Conservation (phyloP, 306 rosid genomes). For the Glycine soja region DNA sequence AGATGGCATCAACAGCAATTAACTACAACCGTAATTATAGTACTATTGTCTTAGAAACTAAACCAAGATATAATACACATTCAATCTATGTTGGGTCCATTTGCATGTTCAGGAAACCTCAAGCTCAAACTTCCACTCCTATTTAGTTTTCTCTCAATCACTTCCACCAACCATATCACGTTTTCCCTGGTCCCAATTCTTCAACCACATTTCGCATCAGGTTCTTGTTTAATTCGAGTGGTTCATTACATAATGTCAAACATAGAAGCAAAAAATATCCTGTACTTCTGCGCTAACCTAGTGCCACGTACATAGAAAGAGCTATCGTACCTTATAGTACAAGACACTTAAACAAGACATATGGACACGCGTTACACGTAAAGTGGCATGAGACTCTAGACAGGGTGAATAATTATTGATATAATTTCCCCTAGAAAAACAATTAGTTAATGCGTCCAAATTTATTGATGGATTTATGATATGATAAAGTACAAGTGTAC, state of each 20-base stretch:
- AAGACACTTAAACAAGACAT: slow-evolving; percentile 1
- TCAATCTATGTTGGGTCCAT: not conserved
- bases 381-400: not conserved
- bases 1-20: not conserved
- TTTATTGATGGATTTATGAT: too few species aligned
- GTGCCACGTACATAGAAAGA: slow-evolving; percentile 14
- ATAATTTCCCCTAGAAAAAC: not conserved
- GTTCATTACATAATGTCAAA: not conserved
- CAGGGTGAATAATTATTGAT: not conserved
- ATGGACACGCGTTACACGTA: slow-evolving; percentile 3
- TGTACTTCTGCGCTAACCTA: not conserved
- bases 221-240: not conserved
- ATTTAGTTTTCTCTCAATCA: not conserved
- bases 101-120: not conserved
- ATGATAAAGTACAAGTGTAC: too few species aligned
- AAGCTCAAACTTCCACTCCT: not conserved
- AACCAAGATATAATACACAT: not conserved
- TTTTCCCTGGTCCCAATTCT: not conserved
- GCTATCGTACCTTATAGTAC: not conserved
- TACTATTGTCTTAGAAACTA: not conserved
- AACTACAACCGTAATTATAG: not conserved
- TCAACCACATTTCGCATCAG: not conserved
- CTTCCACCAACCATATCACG: not conserved
- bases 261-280: not conserved
- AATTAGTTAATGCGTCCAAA: too few species aligned